These are phyloP conservation scores for Pichia phayaonensis DNA, from an alignment of 805 yeast genomes.

Conservation along the genomic window DNA sequence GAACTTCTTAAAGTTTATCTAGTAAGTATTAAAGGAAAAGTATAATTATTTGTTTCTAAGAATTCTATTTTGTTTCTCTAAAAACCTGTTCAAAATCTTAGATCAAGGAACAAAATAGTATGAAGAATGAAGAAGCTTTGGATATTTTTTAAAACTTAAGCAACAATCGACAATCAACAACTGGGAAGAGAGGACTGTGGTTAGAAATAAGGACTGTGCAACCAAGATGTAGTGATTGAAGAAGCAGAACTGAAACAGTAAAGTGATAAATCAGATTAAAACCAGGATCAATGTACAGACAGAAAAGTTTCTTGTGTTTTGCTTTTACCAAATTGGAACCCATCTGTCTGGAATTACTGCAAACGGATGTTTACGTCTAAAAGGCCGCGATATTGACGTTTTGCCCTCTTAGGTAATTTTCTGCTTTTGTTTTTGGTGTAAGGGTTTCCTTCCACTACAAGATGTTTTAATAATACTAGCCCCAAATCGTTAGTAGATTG, in stretches of 20 bases:
- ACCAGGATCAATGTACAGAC: background rate
- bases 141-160: background rate
- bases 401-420: background rate
- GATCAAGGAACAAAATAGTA: background rate
- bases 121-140: background rate
- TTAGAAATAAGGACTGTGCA: background rate
- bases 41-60: background rate
- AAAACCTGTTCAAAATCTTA: background rate
- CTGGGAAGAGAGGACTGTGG: background rate
- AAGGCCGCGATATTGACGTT: background rate
- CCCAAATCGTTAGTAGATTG: too few relatives aligned
- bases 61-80: background rate
- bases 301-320: conserved; percentile 2
- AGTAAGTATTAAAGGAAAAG: background rate
- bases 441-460: background rate
- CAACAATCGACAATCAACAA: background rate
- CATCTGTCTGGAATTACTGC: background rate
- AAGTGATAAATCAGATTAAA: background rate
- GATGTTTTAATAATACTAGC: too few relatives aligned
- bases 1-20: background rate
- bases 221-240: background rate
- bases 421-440: background rate
- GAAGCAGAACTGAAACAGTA: background rate
- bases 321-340: conserved; percentile 4
- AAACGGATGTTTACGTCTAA: background rate